phyloP scores from a whole-genome alignment of 306 rosid genomes.

The peach (Prunus persica) region DNA sequence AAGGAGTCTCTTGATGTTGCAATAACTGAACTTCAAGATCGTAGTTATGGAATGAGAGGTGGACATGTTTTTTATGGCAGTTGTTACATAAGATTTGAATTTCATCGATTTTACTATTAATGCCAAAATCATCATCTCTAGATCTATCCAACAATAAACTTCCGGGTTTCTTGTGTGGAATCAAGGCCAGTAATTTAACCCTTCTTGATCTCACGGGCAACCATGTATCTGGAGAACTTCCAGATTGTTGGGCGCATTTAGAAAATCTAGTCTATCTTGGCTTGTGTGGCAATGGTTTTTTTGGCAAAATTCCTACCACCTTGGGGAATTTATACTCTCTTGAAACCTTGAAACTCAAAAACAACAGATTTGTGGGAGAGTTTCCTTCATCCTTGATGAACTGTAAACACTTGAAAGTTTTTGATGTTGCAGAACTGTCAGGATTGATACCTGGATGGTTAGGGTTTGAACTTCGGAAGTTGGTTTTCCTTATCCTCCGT shows the following conservation, averaged over 20 bases:
- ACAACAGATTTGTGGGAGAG: background rate
- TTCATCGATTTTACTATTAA: background rate
- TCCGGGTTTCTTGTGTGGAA: background rate
- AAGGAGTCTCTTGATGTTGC: no score
- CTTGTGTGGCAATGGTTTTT: no score
- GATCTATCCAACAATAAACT: conserved; percentile 10
- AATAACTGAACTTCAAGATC: no score
- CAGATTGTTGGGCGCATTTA: no score
- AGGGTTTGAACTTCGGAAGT: background rate
- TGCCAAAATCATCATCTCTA: background rate
- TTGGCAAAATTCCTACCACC: background rate
- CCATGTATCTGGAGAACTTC: background rate
- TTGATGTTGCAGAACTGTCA: background rate
- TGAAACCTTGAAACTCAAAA: background rate
- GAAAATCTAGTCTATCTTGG: no score
- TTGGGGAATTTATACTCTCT: background rate
- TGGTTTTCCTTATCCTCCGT: background rate
- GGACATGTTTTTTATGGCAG: no score
- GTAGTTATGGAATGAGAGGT: no score
- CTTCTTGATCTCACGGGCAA: background rate
- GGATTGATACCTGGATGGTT: conserved; percentile 3
- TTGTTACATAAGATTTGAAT: no score
- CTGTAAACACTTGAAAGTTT: no score
- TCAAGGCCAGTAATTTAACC: background rate
- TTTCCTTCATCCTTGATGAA: background rate